phyloP scores from a whole-genome alignment of 2,329 filamentous ascomycete genomes.

The Alternaria incomplexa region DNA sequence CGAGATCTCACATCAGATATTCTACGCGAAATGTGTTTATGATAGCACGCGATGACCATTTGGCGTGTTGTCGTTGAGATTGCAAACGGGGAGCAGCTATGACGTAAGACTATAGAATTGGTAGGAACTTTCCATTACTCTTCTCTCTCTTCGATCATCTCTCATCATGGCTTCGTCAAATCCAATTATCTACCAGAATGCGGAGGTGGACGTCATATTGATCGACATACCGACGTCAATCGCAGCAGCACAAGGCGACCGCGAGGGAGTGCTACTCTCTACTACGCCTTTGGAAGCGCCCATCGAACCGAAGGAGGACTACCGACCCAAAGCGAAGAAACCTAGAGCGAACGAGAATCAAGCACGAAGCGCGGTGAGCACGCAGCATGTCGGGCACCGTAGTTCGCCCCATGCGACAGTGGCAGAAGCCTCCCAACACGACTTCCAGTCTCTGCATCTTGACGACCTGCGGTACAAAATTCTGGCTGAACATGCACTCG shows the following conservation, averaged over 20 bases:
- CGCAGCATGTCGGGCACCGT: slow-evolving; percentile 40
- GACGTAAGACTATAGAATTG: neutral
- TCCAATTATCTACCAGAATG: slow-evolving; percentile 61
- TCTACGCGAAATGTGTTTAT: neutral
- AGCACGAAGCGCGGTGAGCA: slow-evolving; percentile 31
- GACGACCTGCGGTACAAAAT: slow-evolving; percentile 33
- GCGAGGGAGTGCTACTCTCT: slow-evolving; percentile 55
- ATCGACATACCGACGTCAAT: slow-evolving; percentile 75
- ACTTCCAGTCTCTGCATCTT: slow-evolving; percentile 8
- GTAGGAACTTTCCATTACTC: neutral
- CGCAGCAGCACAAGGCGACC: slow-evolving; percentile 65
- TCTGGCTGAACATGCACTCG: slow-evolving; percentile 50
- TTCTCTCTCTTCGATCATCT: neutral
- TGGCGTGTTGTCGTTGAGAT: neutral
- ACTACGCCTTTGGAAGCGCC: slow-evolving; percentile 53
- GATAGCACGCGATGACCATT: neutral
- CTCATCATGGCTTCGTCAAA: slow-evolving; percentile 2
- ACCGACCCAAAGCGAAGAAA: slow-evolving; percentile 59
- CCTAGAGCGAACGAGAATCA: slow-evolving; percentile 53
- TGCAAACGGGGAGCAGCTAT: neutral
- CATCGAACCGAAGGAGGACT: slow-evolving; percentile 55
- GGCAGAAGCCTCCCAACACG: neutral
- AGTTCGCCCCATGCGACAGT: neutral
- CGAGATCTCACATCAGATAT: neutral
- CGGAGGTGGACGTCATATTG: slow-evolving; percentile 59